Percentiles rank a stretch among this genome's conserved stretches.
Evolutionary conservation across 177 flowering plant genomes (phyloP).

Genomic region (Vitis hybrid): DNA sequence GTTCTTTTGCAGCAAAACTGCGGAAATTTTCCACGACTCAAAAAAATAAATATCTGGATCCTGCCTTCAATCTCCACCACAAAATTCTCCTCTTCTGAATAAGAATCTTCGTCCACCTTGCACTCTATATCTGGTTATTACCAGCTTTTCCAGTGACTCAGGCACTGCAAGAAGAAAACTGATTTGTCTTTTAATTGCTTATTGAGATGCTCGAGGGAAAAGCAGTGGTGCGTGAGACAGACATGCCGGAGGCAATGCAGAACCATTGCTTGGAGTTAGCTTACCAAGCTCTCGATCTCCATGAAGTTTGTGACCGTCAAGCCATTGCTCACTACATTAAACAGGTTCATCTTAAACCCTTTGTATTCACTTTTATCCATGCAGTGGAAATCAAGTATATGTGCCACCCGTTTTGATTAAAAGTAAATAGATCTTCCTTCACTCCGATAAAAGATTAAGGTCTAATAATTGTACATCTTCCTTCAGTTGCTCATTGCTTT

Average conservation of each 20-base stretch:
- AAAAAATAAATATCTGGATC: slow-evolving; percentile 10
- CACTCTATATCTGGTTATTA: neutral
- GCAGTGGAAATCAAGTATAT: neutral
- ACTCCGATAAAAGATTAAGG: neutral
- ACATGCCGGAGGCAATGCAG: slow-evolving; percentile 37
- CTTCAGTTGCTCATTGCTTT: neutral
- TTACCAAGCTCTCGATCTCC: slow-evolving; percentile 38
- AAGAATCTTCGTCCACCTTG: neutral
- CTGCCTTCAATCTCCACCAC: slow-evolving; percentile 17
- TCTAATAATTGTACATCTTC: neutral
- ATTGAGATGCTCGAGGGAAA: slow-evolving; percentile 41
- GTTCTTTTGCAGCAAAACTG: neutral
- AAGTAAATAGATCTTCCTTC: neutral
- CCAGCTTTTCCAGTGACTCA: neutral
- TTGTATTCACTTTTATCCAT: neutral
- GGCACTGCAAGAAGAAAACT: neutral
- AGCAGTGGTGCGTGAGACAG: slow-evolving; percentile 39
- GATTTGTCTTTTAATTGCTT: neutral
- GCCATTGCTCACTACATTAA: slow-evolving; percentile 41
- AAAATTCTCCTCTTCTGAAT: neutral
- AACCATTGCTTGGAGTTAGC: slow-evolving; percentile 41
- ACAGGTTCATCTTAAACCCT: slow-evolving; percentile 23
- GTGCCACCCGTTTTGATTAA: neutral
- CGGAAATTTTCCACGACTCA: neutral
- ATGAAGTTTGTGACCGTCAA: slow-evolving; percentile 38